Base-by-base conservation (phyloP, 140 eudicot species). In the Flaveria floridana region DNA sequence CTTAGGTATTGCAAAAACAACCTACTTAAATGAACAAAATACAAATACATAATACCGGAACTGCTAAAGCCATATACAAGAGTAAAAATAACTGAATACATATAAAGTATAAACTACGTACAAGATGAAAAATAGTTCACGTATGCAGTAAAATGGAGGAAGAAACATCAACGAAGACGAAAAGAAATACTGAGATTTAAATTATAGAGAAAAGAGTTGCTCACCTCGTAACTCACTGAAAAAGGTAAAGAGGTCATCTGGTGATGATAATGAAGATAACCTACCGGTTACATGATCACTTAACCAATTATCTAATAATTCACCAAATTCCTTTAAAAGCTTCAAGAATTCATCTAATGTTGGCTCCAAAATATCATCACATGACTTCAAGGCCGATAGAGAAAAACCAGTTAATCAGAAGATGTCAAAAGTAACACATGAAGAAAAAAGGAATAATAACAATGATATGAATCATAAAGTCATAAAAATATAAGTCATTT, bases 221-320 rank as follows among this genome's bases (percentile, higher is more conserved):
- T 68, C 66, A 90, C 99, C 99, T 85, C 97, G 85, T 78, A 94
- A 71, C 52, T 88, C 99, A 41, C 57, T 75, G 81, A 94, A 94
- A 76, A 90, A 82, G 80, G 88, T 86, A 70, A 94, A 94, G 81
- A 94, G 86, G 71, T 94, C 99, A 84, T 94, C 99, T 2, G 99
- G 96, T n/a, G 91, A 87, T 39, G 87, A 78, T 69, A 94, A 66
- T 12, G 91, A 85, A 13, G 91, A 84, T 46, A 94, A 74, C 80
- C 85, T 82, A 51, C 83, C 53, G 18, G 83, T 82, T 73, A 94
- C 82, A 75, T 87, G 87, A 75, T 89, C 86, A 64, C 70, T 82
- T 80, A 91, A 79, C 95, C 96, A 85, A 64, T 90, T 82, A 74
- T 75, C 81, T 26, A 81, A 77, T 58, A 85, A 73, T 34, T 87